Evolutionary conservation across 495 filamentous ascomycete species (phyloP).

Genomic region (Penicillium verhagenii): DNA sequence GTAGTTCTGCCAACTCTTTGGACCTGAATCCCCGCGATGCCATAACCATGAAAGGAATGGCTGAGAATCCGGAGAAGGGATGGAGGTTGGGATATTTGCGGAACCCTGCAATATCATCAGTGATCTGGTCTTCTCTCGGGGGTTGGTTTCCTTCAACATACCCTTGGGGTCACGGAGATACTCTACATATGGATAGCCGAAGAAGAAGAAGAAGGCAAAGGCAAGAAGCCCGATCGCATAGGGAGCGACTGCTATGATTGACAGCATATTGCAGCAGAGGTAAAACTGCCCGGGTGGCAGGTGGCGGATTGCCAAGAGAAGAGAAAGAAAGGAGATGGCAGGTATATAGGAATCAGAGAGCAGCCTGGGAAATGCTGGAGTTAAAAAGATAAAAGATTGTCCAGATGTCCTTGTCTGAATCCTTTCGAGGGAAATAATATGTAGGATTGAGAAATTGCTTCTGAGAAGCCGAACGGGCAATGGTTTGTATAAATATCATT

Average conservation of each 20-base stretch:
- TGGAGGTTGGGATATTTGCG: conserved; percentile 50
- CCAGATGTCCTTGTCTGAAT: no score
- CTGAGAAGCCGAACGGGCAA: no score
- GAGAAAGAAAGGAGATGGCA: not conserved
- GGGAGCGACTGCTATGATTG: conserved; percentile 22
- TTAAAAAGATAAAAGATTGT: no score
- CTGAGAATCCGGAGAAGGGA: conserved; percentile 43
- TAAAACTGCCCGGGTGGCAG: not conserved
- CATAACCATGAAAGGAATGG: conserved; percentile 45
- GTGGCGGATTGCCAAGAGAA: not conserved
- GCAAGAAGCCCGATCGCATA: conserved; percentile 27
- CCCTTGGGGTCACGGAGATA: conserved; percentile 50
- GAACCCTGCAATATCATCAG: conserved; percentile 30
- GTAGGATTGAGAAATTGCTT: no score
- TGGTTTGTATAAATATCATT: no score
- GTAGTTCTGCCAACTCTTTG: conserved; percentile 37
- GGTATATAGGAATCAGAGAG: not conserved
- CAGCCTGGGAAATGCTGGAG: not conserved
- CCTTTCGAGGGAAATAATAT: no score
- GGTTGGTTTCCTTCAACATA: conserved; percentile 3
- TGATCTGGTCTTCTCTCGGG: not conserved
- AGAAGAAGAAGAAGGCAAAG: conserved; percentile 37
- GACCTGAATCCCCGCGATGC: conserved; percentile 45
- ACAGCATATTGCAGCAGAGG: conserved; percentile 17
- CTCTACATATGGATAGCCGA: conserved; percentile 36